Evolutionary conservation across 257 asterid genomes (phyloP).

Genomic region (Solanum corneliomulleri): DNA sequence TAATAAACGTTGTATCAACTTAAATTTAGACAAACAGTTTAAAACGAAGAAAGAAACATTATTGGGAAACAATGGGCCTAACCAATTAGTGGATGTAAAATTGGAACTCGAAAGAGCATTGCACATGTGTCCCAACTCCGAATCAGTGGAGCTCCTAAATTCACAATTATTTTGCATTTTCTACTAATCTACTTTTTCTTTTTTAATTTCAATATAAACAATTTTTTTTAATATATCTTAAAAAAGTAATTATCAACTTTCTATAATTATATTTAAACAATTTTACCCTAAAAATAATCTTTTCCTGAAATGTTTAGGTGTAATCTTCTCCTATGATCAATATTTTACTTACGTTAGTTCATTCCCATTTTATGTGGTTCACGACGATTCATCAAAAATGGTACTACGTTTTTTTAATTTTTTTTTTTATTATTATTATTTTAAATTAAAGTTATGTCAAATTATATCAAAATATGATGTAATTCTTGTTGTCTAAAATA

Average conservation of each 20-base stretch:
- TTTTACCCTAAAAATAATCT: not conserved
- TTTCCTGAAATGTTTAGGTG: not conserved
- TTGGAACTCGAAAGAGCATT: not conserved
- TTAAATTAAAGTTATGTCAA: too few species aligned
- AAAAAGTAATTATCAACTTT: not conserved
- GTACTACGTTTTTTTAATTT: too few species aligned
- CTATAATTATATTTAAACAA: not conserved
- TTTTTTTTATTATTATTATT: too few species aligned
- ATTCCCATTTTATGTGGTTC: not conserved
- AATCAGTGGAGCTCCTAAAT: not conserved
- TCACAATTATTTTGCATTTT: not conserved
- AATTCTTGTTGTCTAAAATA: too few species aligned
- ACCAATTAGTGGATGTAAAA: not conserved
- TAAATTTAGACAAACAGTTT: not conserved
- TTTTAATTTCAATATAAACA: too few species aligned
- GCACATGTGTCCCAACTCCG: not conserved
- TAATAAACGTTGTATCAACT: rapidly evolving
- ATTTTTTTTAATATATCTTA: not conserved
- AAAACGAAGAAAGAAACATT: not conserved
- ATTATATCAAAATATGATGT: too few species aligned
- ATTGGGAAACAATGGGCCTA: not conserved
- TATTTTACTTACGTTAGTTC: not conserved
- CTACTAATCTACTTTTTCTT: not conserved
- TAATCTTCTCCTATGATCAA: too few species aligned
- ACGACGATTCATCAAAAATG: not conserved